Base-by-base conservation (phyloP, 2,329 filamentous ascomycete genomes). In the Eutypa lata region DNA sequence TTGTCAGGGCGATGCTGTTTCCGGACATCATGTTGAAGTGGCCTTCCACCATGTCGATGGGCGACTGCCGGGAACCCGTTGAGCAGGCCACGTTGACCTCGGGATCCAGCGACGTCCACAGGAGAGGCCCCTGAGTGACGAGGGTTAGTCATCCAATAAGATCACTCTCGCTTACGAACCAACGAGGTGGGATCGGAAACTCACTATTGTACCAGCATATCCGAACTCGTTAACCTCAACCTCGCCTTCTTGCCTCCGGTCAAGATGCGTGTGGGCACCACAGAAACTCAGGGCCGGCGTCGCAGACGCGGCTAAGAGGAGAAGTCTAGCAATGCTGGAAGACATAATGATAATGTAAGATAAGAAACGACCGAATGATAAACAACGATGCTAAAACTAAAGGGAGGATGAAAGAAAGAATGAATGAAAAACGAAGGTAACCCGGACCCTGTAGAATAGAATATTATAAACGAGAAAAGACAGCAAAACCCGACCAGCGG, bases 31-130 rank as follows among this genome's bases (percentile, higher is more conserved):
- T 49, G 24, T 62, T 64, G 53, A 73, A 74, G 28, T 63, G 58
- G n/a, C 64, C 71, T 3, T 59, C 60, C 6, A 65, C 65, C 73
- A 76, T 74, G 65, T 83, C 77, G 68, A 86, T 84, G 38, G 83
- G 83, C 0, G 81, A 84, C 65, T 86, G 83, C 31, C 71, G 71
- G 21, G 63, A 73, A 37, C 83, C 81, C 1, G 70, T 71, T 35
- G 75, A 76, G 66, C 82, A 86, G 13, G 69, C 66, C 16, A 64
- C 65, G 64, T 83, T 83, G 45, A 69, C 72, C n/a, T 55, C 55
- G 18, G 63, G 49, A 50, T 68, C 62, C 7, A 73, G 57, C 13
- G 64, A 58, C 35, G 64, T 60, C 71, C 71, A 73, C 50, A 71
- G 65, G 24, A 66, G 31, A 7, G 71, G 71, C 6, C 70, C 66